Evolutionary conservation across 1,284 basidiomycete genomes (phyloP).

Genomic region (Puccinia brachypodii): DNA sequence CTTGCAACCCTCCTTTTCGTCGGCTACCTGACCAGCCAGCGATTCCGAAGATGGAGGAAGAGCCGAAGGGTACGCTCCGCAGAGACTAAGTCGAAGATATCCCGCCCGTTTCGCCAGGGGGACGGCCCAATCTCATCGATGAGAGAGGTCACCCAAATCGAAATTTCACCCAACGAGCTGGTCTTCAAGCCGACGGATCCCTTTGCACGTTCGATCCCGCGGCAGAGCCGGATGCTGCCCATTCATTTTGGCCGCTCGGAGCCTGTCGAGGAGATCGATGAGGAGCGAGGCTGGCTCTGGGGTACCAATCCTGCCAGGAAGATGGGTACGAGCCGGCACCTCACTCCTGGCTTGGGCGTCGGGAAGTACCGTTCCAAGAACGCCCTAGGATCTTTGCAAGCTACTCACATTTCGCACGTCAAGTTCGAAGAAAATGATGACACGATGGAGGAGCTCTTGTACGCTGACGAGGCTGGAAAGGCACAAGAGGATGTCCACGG

Average conservation of each 20-base stretch:
- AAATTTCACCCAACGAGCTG: background rate
- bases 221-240: background rate
- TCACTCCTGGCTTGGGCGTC: slow-evolving; percentile 12
- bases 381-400: background rate
- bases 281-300: slow-evolving; percentile 23
- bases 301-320: background rate
- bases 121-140: background rate
- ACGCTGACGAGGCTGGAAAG: background rate
- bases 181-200: background rate
- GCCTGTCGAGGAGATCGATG: slow-evolving; percentile 6
- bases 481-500: background rate
- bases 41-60: background rate
- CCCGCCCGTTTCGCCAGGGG: background rate
- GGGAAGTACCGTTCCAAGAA: slow-evolving; percentile 17
- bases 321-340: background rate
- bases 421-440: background rate
- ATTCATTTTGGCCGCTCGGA: background rate
- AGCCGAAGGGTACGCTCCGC: background rate
- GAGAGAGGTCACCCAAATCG: background rate
- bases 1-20: background rate
- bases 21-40: background rate
- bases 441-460: background rate
- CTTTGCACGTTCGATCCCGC: background rate
- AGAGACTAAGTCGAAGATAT: slow-evolving; percentile 12
- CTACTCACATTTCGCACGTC: background rate